Evolutionary conservation across 2,329 filamentous ascomycete species (phyloP).

Genomic region (Arthrobotrys iridis): DNA sequence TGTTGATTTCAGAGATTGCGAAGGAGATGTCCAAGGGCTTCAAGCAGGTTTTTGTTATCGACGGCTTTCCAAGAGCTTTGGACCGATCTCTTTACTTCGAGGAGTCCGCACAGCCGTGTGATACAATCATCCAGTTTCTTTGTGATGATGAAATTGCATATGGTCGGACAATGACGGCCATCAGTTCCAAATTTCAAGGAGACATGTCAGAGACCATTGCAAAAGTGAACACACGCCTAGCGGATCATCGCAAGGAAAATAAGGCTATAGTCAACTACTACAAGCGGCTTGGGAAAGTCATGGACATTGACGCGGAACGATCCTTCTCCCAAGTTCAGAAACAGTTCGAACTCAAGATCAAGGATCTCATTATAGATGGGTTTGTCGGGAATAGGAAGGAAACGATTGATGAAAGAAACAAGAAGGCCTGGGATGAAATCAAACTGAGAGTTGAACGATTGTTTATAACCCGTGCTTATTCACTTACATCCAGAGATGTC

Average conservation of each 20-base stretch:
- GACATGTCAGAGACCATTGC: background rate
- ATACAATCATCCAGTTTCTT: slow-evolving; percentile 14
- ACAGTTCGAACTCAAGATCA: slow-evolving; percentile 33
- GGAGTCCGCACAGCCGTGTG: slow-evolving; percentile 28
- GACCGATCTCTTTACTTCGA: slow-evolving; percentile 34
- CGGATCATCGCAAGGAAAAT: slow-evolving; percentile 19
- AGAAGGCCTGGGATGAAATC: slow-evolving; percentile 20
- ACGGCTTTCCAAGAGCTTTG: slow-evolving; percentile 30
- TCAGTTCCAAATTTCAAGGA: background rate
- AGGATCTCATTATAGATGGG: slow-evolving; percentile 22
- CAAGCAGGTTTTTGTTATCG: slow-evolving; percentile 35
- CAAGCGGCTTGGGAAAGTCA: slow-evolving; percentile 24
- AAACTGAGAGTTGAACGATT: background rate
- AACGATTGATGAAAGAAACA: slow-evolving; percentile 11
- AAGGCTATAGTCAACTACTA: slow-evolving; percentile 14
- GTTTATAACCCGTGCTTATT: slow-evolving; percentile 1
- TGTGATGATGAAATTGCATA: slow-evolving; percentile 15
- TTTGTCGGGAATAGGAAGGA: slow-evolving; percentile 28
- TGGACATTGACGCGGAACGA: slow-evolving; percentile 27
- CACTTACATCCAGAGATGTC: background rate
- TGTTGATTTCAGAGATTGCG: slow-evolving; percentile 31
- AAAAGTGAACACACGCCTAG: background rate
- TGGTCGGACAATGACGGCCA: background rate
- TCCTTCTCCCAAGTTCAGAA: background rate
- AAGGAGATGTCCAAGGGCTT: slow-evolving; percentile 35